Conservation (phyloP, 2,329 filamentous ascomycete species). For the Pseudovirgaria hyperparasitica region DNA sequence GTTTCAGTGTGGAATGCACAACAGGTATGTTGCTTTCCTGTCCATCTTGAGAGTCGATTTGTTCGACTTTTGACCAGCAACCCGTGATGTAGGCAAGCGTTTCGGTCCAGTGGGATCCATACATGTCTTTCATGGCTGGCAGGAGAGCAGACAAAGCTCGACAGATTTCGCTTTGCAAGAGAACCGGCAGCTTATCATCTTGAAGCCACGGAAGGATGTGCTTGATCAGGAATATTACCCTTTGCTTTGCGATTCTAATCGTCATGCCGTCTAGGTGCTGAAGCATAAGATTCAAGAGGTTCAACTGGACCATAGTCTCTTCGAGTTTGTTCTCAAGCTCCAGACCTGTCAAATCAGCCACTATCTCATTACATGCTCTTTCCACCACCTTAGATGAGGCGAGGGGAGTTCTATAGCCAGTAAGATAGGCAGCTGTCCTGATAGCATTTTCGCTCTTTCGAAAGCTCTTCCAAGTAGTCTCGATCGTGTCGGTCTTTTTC, state of each 20-base stretch:
- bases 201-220: constrained; percentile 63
- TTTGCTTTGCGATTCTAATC: constrained; percentile 43
- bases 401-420: constrained; percentile 36
- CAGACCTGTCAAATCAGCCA: constrained; percentile 46
- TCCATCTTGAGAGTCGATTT: constrained; percentile 13
- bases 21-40: constrained; percentile 35
- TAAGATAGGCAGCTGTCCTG: constrained; percentile 34
- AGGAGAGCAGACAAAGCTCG: constrained; percentile 45
- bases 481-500: constrained; percentile 20
- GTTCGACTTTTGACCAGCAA: constrained; percentile 21
- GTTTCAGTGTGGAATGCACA: constrained; percentile 58
- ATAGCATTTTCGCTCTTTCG: constrained; percentile 29
- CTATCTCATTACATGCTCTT: constrained; percentile 45
- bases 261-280: constrained; percentile 34
- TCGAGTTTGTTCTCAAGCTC: constrained; percentile 29
- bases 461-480: constrained; percentile 21
- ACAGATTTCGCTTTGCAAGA: constrained; percentile 44
- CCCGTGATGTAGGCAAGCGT: constrained; percentile 22
- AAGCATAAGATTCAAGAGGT: constrained; percentile 41
- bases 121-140: constrained; percentile 66
- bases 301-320: constrained; percentile 24
- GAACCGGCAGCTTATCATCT: constrained; percentile 33
- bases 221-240: constrained; percentile 71
- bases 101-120: constrained; percentile 73
- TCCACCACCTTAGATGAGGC: constrained; percentile 34